Base-by-base conservation (phyloP, 1,139 yeast species). In the Pichia sp. region DNA sequence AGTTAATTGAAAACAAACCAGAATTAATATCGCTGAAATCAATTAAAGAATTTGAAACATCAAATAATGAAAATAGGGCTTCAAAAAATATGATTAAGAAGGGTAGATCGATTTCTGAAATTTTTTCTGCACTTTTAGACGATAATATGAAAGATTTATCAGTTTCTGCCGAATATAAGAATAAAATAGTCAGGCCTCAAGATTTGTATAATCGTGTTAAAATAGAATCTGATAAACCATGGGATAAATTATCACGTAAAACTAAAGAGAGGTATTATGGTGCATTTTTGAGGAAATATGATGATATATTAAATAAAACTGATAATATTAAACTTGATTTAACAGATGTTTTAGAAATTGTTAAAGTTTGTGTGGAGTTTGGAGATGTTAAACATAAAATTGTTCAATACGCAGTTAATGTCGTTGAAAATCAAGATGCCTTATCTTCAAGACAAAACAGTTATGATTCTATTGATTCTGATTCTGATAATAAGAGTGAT, bases 221-320 rank as follows among this genome's bases (percentile, higher is more conserved):
- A 12, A 47, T 52, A 29, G 41, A 47, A 0, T 46, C 50, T 4
- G 57, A 51, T 29, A 53, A 52, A 36, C 45, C 50, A 9, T 61
- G 64, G 64, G 48, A 51, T 3, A 16, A 30, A 12, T 33, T 56
- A 39, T 49, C 55, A 6, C n/a, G 27, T 2, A 37, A 44, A 27
- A 59, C 58, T 26, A 53, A 51, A 33, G 52, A 50, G 24, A 51
- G 52, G 22, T 59, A 58, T 34, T 61, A 57, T 40, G 52, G 49
- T 4, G 63, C 63, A 6, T 61, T 61, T 48, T 52, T 55, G 41
- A 51, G 59, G 20, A 52, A 53, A 25, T 61, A 61, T 41, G 49
- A 52, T 12, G 46, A 48, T 34, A 16, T 16, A 16, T 23, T 60
- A 22, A 52, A 55, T 26, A 36, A 51, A 33, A 53, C 53, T 10